Base-by-base conservation (phyloP, 495 filamentous ascomycete genomes). In the Parathielavia hyrcaniae region DNA sequence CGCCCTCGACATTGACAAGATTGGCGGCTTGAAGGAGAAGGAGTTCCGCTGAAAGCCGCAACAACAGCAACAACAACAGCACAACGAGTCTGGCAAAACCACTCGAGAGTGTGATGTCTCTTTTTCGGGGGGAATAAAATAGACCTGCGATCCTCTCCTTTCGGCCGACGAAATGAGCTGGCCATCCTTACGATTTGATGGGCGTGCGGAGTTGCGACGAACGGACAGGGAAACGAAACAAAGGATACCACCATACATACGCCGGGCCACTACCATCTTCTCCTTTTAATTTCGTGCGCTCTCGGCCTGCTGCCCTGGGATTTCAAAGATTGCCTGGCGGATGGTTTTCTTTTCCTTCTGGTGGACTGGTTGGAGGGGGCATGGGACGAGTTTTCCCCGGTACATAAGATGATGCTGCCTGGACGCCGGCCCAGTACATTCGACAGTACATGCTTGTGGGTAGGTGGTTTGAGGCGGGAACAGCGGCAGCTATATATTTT, bases 11-110 rank as follows among this genome's bases (percentile, higher is more conserved):
- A 83, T 98, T 58, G 91, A 97, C 50, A 87, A 88, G 57, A 93
- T 98, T 68, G 93, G 93, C 55, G 93, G 95, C 35, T 73, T 97
- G 55, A 95, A 90, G 73, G 95, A 97, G 80, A 95, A 91, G 77
- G 81, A 84, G 61, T 78, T 71, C 67, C 64, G 60, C 48, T 77
- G 66, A 30, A 30, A 66, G 40, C 50, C 39, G 47, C 34, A 30
- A 26, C 16, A 52, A 44, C 16, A 59, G 23, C 11, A n/a, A n/a
- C n/a, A n/a, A n/a, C n/a, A n/a, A n/a, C n/a, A n/a, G n/a, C 26
- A 30, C 26, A 30, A 30, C 26, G 26, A 30, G 26, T 30, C 26
- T 30, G 26, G 26, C 26, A 30, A 30, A 30, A 30, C 10, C 34
- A 51, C 47, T 50, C 35, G 17, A 36, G 44, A 35, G 41, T 23